phyloP scores from a whole-genome alignment of 2,329 filamentous ascomycete species.

The Trichoderma pleuroti region DNA sequence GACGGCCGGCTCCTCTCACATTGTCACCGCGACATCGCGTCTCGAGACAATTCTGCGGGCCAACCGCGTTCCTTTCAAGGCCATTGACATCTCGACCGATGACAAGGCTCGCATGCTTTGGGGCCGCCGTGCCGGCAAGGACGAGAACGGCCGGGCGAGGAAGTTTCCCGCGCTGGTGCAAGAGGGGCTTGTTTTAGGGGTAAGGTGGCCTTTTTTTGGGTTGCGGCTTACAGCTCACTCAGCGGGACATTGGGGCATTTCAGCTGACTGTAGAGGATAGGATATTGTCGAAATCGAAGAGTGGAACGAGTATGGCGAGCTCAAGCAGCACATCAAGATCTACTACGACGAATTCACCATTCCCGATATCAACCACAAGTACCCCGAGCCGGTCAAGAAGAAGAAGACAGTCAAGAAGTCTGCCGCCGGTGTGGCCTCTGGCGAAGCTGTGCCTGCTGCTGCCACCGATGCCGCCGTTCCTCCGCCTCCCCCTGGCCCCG shows the following conservation, averaged over 20 bases:
- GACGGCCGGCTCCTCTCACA: slow-evolving; percentile 91
- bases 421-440: slow-evolving; percentile 25
- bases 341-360: slow-evolving; percentile 62
- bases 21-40: slow-evolving; percentile 91
- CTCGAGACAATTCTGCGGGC: slow-evolving; percentile 95
- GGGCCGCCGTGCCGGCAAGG: slow-evolving; percentile 77
- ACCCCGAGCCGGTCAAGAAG: slow-evolving; percentile 39
- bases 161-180: slow-evolving; percentile 89
- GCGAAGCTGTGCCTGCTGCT: slow-evolving; percentile 19
- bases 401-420: slow-evolving; percentile 28
- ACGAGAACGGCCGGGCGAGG: slow-evolving; percentile 55
- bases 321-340: slow-evolving; percentile 77
- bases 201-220: slow-evolving; percentile 39
- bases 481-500: slow-evolving; percentile 25
- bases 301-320: slow-evolving; percentile 98
- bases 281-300: slow-evolving; percentile 94
- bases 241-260: neutral
- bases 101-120: slow-evolving; percentile 85
- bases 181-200: slow-evolving; percentile 78
- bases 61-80: slow-evolving; percentile 91
- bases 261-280: slow-evolving; percentile 42
- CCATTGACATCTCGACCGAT: slow-evolving; percentile 86
- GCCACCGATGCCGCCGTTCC: slow-evolving; percentile 27
- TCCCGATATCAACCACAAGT: slow-evolving; percentile 51
- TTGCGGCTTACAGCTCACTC: neutral